Percentiles rank a stretch among this genome's conserved stretches.
phyloP scores from a whole-genome alignment of 2,329 filamentous ascomycete species.

The Aotearoamyces nothofagi region DNA sequence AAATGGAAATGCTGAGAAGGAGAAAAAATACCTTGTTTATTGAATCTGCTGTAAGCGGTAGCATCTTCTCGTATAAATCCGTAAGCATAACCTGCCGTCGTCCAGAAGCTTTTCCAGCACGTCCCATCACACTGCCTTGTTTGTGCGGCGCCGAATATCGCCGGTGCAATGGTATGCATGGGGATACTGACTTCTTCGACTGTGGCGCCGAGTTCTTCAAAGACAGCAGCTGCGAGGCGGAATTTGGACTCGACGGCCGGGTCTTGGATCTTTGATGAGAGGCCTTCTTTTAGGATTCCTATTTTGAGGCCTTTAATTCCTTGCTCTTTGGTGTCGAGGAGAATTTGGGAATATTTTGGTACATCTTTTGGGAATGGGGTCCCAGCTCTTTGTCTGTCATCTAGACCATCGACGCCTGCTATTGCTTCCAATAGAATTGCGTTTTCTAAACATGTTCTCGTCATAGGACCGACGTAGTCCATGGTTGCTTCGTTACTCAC shows the following conservation, averaged over 20 bases:
- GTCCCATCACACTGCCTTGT: slow-evolving; percentile 8
- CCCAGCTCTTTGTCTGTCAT: slow-evolving; percentile 25
- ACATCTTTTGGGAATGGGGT: slow-evolving; percentile 6
- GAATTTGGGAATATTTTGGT: slow-evolving; percentile 6
- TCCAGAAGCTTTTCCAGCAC: slow-evolving; percentile 8
- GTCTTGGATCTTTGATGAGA: slow-evolving; percentile 22
- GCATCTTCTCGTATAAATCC: slow-evolving; percentile 9
- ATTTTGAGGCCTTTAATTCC: slow-evolving; percentile 15
- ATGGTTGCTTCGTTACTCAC: slow-evolving; percentile 27
- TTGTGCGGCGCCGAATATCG: slow-evolving; percentile 7
- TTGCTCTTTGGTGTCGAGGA: slow-evolving; percentile 2
- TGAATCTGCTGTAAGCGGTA: no score
- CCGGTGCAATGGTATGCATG: slow-evolving; percentile 19
- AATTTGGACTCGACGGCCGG: slow-evolving; percentile 25
- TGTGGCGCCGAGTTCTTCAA: slow-evolving; percentile 29
- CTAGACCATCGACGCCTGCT: slow-evolving; percentile 29
- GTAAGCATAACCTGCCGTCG: slow-evolving; percentile 10
- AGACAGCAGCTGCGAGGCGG: slow-evolving; percentile 23
- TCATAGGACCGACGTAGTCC: slow-evolving; percentile 31
- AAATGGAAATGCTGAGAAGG: no score
- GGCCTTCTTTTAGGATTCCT: slow-evolving; percentile 27
- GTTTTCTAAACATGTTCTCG: slow-evolving; percentile 22
- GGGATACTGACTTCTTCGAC: slow-evolving; percentile 36
- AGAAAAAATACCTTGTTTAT: no score
- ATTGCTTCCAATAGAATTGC: slow-evolving; percentile 26